Base-by-base conservation (phyloP, 192 early-diverging fungal species). In the Podila horticola region DNA sequence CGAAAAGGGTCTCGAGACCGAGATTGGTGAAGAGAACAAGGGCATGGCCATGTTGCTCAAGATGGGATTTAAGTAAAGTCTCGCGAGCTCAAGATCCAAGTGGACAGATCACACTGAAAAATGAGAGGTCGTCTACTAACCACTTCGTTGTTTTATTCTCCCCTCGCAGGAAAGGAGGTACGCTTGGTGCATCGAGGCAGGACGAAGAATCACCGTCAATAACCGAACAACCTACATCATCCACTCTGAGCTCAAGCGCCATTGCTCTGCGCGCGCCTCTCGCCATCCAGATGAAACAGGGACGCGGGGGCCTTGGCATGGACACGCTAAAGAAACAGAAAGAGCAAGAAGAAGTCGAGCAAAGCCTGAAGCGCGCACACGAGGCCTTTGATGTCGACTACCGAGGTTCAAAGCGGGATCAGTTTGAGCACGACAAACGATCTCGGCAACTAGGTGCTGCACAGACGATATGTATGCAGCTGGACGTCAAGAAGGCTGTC, bases 41-140 rank as follows among this genome's bases (percentile, higher is more conserved):
- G 88, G 88, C 24, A 86, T 86, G 86, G 82, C 86, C 20, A 86
- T 89, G 83, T 31, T 89, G 36, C 83, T 86, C 72, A 87, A 87
- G 26, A 88, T 89, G 88, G 88, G 88, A 0, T 89, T 88, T 79
- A 87, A 87, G 88, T 85, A 38, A 58, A 8, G 29, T n/a, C 15
- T 62, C 19, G 19, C 4, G 17, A 22, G 17, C 19, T 7, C 7
- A 20, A 52, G 4, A 22, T 52, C 11, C 17, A 0, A 4, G 0
- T 45, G 41, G 41, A 45, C 1, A 1, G 8, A 41, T 13, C 38
- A 12, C 11, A 41, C 12, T 13, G 0, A 41, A 12, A 41, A 41
- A 34, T 2, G 12, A 41, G 38, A 41, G 41, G 0, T 17, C 41
- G 13, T 45, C 4, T 45, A 45, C 41, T 45, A 45, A 45, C 15